Base-by-base conservation (phyloP, 2,329 filamentous ascomycete genomes). In the Atkinsonella texensis region DNA sequence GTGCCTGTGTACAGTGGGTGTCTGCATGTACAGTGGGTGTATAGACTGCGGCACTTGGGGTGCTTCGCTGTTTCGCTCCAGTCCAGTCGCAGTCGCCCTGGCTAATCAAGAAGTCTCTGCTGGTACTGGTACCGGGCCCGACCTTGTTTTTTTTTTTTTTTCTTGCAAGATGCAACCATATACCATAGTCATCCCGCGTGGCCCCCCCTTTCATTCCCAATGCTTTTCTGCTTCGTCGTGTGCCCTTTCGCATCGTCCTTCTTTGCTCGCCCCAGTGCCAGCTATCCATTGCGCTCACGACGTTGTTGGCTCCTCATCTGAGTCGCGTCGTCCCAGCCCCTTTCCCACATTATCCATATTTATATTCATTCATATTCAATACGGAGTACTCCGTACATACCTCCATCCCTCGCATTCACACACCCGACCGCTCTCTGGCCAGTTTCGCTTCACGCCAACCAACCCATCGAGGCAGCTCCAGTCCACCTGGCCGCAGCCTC, bases 271-370 rank as follows among this genome's bases (percentile, higher is more conserved):
- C 28, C 31, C 45, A 46, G 45, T 10, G 28, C 43, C 15, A 15
- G 20, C 11, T 20, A 31, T 23, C 43, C 23, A 33, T 20, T 38
- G 41, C 10, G 41, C 15, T 23, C 28, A 32, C 4, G 28, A 13
- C 43, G 11, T 43, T 15, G n/a, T 46, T 20, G 32, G 23, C n/a
- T 18, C 20, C 43, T 46, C 35, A 41, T 28, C 44, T 44, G 17
- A 18, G 50, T 48, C 20, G 45, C 50, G 50, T 32, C 50, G 4
- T 18, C 50, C 46, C 46, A 32, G 20, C 50, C 50, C 51, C 51
- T 45, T 46, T 42, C 35, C 33, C 23, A 23, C 46, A 18, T 18
- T 20, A 13, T 5, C 7, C 12, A 13, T 23, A 23, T 23, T 23
- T 4, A 4, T 23, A 23, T 23, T 23, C 20, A 23, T 23, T 23